Percentiles rank a stretch among this genome's conserved stretches.
Conservation (phyloP, 495 filamentous ascomycete genomes). For the Tuber calosporum region DNA sequence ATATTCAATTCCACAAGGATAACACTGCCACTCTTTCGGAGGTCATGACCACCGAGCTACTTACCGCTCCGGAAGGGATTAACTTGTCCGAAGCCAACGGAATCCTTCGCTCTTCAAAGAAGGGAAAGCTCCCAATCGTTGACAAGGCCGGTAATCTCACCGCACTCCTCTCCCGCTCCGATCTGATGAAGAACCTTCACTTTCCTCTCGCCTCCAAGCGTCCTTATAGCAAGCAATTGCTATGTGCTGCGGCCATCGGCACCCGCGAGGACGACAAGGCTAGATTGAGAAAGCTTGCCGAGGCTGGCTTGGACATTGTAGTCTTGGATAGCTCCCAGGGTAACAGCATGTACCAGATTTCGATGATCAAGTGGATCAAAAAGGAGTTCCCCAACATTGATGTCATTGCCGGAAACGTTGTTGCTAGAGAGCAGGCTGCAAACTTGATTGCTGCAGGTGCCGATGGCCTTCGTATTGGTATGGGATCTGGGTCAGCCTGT, state of each 20-base stretch:
- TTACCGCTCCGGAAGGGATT: conserved; percentile 81
- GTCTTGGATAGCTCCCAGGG: conserved; percentile 93
- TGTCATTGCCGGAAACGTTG: conserved; percentile 96
- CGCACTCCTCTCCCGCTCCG: conserved; percentile 90
- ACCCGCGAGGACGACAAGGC: conserved; percentile 86
- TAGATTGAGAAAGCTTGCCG: conserved; percentile 77
- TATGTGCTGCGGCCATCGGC: conserved; percentile 89
- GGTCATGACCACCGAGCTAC: conserved; percentile 92
- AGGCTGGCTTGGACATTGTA: conserved; percentile 92
- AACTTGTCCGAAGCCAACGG: conserved; percentile 81
- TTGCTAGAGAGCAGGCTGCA: conserved; percentile 91
- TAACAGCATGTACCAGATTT: conserved; percentile 92
- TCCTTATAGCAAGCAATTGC: conserved; percentile 93
- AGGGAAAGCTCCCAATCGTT: conserved; percentile 96
- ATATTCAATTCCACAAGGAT: conserved; percentile 88
- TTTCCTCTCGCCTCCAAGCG: conserved; percentile 96
- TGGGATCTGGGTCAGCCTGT: conserved; percentile 96
- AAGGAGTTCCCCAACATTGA: conserved; percentile 73
- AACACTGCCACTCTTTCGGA: conserved; percentile 66
- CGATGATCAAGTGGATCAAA: conserved; percentile 96
- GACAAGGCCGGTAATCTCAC: conserved; percentile 80
- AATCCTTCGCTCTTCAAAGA: conserved; percentile 91
- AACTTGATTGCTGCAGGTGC: conserved; percentile 85
- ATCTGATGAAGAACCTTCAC: conserved; percentile 97
- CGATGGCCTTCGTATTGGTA: conserved; percentile 95